Percentiles rank a stretch among this genome's conserved stretches.
Conservation (phyloP, 768 basidiomycete genomes). For the Lactifluus volemus region DNA sequence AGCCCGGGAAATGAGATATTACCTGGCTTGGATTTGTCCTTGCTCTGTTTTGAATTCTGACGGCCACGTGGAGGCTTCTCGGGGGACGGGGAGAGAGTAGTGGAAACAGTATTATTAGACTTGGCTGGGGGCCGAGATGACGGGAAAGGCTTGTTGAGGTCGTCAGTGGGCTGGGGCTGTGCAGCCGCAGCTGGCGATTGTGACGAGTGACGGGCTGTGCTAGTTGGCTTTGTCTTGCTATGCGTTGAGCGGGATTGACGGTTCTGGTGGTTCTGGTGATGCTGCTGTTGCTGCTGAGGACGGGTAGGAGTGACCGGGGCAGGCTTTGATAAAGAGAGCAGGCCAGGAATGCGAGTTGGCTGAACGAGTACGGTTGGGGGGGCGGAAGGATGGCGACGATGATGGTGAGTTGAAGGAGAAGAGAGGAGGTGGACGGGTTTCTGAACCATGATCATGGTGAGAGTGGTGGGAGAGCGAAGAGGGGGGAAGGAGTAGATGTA, state of each 20-base stretch:
- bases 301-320: conserved; percentile 27
- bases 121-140: conserved; percentile 11
- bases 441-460: conserved; percentile 36
- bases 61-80: conserved; percentile 29
- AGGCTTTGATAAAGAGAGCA: conserved; percentile 62
- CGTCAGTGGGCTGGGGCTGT: conserved; percentile 26
- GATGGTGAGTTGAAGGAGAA: conserved; percentile 33
- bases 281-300: conserved; percentile 31
- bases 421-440: conserved; percentile 29
- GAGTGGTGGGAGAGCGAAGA: background rate
- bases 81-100: conserved; percentile 1
- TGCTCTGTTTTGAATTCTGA: conserved; percentile 31
- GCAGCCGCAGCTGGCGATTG: conserved; percentile 20
- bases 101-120: background rate
- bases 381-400: conserved; percentile 62
- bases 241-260: conserved; percentile 26
- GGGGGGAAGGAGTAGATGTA: conserved; percentile 16
- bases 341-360: conserved; percentile 64
- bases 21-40: conserved; percentile 40
- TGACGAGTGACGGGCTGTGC: background rate
- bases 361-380: conserved; percentile 60
- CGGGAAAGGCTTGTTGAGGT: conserved; percentile 26
- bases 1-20: background rate
- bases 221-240: conserved; percentile 30
- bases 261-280: conserved; percentile 21